Base-by-base conservation (phyloP, 345 rosid species). In the Sapria himalayana region DNA sequence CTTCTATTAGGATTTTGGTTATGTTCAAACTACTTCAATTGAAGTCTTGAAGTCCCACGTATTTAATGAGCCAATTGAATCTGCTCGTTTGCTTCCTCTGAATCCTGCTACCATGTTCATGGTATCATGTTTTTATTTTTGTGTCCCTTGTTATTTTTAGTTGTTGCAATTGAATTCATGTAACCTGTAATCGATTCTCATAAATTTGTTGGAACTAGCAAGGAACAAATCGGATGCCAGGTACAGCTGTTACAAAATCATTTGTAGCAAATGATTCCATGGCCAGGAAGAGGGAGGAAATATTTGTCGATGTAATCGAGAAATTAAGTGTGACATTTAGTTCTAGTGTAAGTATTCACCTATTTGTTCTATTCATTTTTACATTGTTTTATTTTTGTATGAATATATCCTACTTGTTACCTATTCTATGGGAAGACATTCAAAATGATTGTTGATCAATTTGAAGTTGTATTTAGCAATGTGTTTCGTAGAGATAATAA, bases 291-390 rank as follows among this genome's bases (percentile, higher is more conserved):
- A 79, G 95, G 63, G 99, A 91, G 67, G 95, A 91, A 66, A 84
- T 84, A 22, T 91, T 84, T 60, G 95, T 84, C 55, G 99, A 91
- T 58, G 73, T 91, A 55, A 91, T 91, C 10, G 95, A 84, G 71
- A 84, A 91, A 71, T 82, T 91, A 56, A 91, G 99, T 55, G 86
- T 91, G 44, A 84, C 95, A 45, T 91, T 91, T 73, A 80, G 99
- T 63, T 79, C 95, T 42, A 91, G 99, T 55, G 95, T 91, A 60
- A 58, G 99, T 71, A 38, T 33, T 32, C 31, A 12, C 23, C 23
- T 24, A 46, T 35, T 25, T 22, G 53, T 37, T 45, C 32, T 29
- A 34, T 33, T 37, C 16, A 19, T 24, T 33, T 39, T 21, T 15
- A 36, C 41, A 16, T 37, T 15, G 17, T 37, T 16, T 6, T 1